Percentiles rank a stretch among this genome's conserved stretches.
Evolutionary conservation across 75 land plant genomes (phyloP).

Genomic region (Pinus taeda): DNA sequence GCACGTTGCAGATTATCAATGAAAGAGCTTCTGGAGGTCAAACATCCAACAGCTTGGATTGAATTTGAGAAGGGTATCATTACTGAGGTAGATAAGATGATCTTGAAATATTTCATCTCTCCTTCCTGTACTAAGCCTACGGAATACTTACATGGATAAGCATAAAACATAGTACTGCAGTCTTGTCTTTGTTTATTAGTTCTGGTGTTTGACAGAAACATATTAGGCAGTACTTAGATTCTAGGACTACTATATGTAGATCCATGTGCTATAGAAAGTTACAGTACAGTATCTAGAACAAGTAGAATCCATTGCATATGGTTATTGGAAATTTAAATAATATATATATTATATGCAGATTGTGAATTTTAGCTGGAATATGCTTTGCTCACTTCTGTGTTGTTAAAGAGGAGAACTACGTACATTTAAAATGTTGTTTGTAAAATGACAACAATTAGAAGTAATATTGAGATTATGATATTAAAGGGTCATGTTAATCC

Average conservation of each 20-base stretch:
- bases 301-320: not conserved
- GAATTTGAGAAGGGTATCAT: constrained; percentile 92
- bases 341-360: not conserved
- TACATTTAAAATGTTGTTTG: not conserved
- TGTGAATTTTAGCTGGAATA: no score
- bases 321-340: not conserved
- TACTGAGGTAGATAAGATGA: constrained; percentile 56
- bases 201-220: no score
- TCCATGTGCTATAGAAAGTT: not conserved
- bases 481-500: not conserved
- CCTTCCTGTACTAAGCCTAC: not conserved
- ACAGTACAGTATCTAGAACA: not conserved
- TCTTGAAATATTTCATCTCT: constrained; percentile 1
- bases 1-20: constrained; percentile 60
- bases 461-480: not conserved
- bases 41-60: constrained; percentile 95
- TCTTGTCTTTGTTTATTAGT: no score
- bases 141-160: not conserved
- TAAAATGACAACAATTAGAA: not conserved
- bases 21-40: constrained; percentile 74
- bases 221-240: no score
- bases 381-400: not conserved
- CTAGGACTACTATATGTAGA: no score
- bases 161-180: not conserved
- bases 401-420: not conserved